A percentile compares a stretch with the other conserved stretches of the same genome.
phyloP scores from a whole-genome alignment of 2,329 filamentous ascomycete genomes.

The Ceratocystis cacaofunesta region DNA sequence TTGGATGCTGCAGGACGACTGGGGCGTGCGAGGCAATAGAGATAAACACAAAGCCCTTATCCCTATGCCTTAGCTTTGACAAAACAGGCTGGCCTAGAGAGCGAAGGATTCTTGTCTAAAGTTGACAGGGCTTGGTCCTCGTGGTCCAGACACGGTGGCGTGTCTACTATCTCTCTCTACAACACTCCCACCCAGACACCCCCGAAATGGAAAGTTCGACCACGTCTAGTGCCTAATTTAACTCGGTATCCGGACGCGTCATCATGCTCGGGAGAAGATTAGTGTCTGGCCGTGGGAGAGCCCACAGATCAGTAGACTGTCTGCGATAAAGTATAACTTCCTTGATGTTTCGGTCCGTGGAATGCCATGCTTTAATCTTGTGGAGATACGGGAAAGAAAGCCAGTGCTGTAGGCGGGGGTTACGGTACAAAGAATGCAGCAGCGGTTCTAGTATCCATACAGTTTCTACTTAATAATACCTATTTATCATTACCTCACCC shows the following conservation, averaged over 20 bases:
- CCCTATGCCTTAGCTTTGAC: neutral
- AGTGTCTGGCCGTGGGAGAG: too few species aligned
- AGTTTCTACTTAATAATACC: neutral
- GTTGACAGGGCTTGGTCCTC: too few species aligned
- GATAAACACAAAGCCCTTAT: neutral
- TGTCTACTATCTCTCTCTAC: too few species aligned
- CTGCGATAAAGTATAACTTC: neutral
- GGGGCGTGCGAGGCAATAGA: too few species aligned
- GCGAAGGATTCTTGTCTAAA: too few species aligned
- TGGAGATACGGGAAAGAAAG: neutral
- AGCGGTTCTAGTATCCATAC: neutral
- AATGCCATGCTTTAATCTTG: neutral
- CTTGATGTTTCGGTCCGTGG: neutral
- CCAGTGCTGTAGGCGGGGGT: neutral
- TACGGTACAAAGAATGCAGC: neutral
- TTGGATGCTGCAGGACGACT: too few species aligned
- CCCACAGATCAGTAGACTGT: neutral
- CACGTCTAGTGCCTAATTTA: neutral
- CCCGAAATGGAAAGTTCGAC: too few species aligned
- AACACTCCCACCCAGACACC: too few species aligned
- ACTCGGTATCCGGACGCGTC: neutral
- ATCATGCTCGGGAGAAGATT: neutral
- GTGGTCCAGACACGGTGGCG: too few species aligned
- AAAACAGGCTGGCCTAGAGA: neutral
- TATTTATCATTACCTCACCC: neutral